Evolutionary conservation across 2,329 filamentous ascomycete genomes (phyloP).

Genomic region (Pseudogymnoascus sp.): DNA sequence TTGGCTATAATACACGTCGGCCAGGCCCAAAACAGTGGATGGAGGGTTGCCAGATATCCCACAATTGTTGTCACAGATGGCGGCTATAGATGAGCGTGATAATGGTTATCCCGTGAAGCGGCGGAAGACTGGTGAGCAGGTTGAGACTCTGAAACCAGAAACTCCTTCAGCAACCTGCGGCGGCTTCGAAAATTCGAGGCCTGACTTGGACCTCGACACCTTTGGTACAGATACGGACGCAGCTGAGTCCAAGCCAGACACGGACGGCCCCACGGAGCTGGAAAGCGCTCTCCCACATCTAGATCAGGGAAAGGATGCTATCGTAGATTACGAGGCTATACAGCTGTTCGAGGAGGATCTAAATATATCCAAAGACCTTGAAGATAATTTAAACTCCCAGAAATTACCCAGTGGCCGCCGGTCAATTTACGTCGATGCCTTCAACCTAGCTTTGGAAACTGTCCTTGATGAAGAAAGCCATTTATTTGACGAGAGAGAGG

Average conservation of each 20-base stretch:
- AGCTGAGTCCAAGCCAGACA: slow-evolving; percentile 14
- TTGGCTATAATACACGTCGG: neutral
- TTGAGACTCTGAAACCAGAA: neutral
- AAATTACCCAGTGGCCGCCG: slow-evolving; percentile 71
- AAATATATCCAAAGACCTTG: slow-evolving; percentile 35
- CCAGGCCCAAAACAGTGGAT: neutral
- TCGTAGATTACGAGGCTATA: slow-evolving; percentile 71
- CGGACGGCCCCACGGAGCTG: slow-evolving; percentile 54
- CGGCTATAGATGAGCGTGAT: neutral
- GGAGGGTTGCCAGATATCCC: neutral
- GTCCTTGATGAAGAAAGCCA: slow-evolving; percentile 85
- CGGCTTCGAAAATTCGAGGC: neutral
- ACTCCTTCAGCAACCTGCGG: neutral
- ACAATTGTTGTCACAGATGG: neutral
- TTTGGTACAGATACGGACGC: neutral
- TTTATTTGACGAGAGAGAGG: slow-evolving; percentile 77
- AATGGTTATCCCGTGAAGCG: neutral
- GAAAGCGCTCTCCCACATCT: slow-evolving; percentile 66
- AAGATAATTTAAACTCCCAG: slow-evolving; percentile 48
- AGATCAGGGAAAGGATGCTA: slow-evolving; percentile 61
- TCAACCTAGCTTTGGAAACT: slow-evolving; percentile 84
- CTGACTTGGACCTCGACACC: neutral
- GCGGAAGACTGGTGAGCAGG: neutral
- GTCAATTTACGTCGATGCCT: slow-evolving; percentile 95
- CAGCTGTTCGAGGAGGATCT: slow-evolving; percentile 38